Base-by-base conservation (phyloP, 768 basidiomycete species). In the Mycena alexandri region DNA sequence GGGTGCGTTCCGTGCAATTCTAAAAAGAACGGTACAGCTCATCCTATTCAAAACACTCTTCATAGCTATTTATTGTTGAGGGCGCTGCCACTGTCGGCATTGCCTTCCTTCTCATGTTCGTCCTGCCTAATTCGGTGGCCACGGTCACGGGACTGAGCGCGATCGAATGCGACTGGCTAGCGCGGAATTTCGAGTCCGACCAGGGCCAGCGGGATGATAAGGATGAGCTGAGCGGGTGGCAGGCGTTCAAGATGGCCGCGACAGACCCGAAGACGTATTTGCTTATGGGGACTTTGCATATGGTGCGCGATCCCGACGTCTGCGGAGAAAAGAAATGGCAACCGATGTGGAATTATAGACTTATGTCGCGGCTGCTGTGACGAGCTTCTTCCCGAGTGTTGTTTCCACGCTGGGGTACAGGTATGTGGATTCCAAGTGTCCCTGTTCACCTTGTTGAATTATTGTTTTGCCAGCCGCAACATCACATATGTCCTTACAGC, bases 31-130 rank as follows among this genome's bases (percentile, higher is more conserved):
- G 29, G 6, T 29, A 29, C 3, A 29, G 6, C 29, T 29, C 6
- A 29, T 29, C 29, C 29, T 29, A 29, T 29, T 6, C 29, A 29
- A 3, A 36, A 75, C 77, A 80, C 81, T 16, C 12, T 3, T n/a
- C n/a, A n/a, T 87, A 84, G 85, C 73, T 87, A 7, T 86, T 85
- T 73, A 84, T 80, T 66, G 75, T 84, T 38, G 84, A 86, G 75
- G 83, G 85, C 9, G 74, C 80, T 33, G 61, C 83, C 9, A 87
- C 86, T 9, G 76, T 82, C 42, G 77, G 82, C 38, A 75, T 87
- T 48, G 87, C 83, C 7, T 65, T 87, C 36, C 61, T 81, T 42
- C 82, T 82, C 14, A 75, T 84, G 38, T 80, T 83, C 71, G 76
- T 87, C 57, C 77, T 88, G 17, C 85, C 85, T n/a, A 84, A 85